Evolutionary conservation across 768 basidiomycete species (phyloP), one percentile per base, ranked within the genome.

Genomic region (Naganishia vishniacii): DNA sequence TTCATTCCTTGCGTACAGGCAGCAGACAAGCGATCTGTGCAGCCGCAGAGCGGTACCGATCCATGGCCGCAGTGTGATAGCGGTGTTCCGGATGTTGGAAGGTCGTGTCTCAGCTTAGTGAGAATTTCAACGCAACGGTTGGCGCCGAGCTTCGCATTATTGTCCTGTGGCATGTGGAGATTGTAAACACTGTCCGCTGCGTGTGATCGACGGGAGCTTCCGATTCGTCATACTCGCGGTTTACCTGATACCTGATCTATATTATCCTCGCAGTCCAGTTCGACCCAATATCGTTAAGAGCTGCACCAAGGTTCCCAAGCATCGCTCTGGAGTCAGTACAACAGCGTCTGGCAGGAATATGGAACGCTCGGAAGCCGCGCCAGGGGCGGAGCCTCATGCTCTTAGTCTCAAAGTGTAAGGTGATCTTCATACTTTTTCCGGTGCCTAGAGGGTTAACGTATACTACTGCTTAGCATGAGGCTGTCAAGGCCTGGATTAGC

Each of bases 401-500:
- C 32, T 62, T 29, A 49, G 48, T n/a, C 61, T 62, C 12, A 62
- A 62, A 48, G 61, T 62, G 45, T 56, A 34, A 40, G 53, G 12
- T 12, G 18, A 13, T 13, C 40, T 40, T 40, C 37, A 41, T 51
- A 20, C 11, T 20, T 40, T 56, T 1, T 40, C 3, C n/a, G 18
- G 2, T 26, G 12, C n/a, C n/a, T n/a, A n/a, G n/a, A n/a, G n/a
- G n/a, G n/a, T n/a, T n/a, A n/a, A n/a, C n/a, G n/a, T n/a, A n/a
- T n/a, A n/a, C n/a, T n/a, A n/a, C n/a, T 53, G 7, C 7, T 11
- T 40, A 56, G 53, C 53, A 62, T 62, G 61, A 31, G 61, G 34
- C 45, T 62, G 4, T 62, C 61, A 2, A 42, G 61, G 1, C 61
- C 61, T 11, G 25, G 45, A n/a, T 47, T 62, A 12, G 61, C 45